phyloP scores from a whole-genome alignment of 1,139 yeast genomes.

The Sugiyamaella novakii region DNA sequence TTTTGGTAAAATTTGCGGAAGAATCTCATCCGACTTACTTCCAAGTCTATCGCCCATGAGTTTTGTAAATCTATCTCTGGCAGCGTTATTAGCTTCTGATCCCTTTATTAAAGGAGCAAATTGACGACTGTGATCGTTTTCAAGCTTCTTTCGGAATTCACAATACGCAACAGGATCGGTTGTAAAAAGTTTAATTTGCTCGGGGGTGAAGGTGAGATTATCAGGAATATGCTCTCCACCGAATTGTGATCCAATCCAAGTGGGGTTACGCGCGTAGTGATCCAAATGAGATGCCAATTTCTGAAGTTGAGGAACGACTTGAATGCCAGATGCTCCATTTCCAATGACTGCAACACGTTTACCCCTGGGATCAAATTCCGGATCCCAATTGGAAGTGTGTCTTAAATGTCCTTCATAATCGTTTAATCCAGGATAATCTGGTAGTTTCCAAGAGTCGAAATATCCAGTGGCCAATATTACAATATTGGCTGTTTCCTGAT shows the following conservation, averaged over 20 bases:
- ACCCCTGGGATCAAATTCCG: conserved; percentile 41
- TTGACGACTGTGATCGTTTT: conserved; percentile 19
- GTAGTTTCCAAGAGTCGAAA: conserved; percentile 38
- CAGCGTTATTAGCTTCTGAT: conserved; percentile 20
- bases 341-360: conserved; percentile 49
- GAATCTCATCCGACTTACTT: conserved; percentile 22
- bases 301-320: conserved; percentile 37
- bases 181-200: conserved; percentile 23
- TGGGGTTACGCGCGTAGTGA: conserved; percentile 26
- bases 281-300: conserved; percentile 25
- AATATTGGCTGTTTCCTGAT: conserved; percentile 38
- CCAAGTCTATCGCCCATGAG: conserved; percentile 25
- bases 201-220: conserved; percentile 18
- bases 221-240: conserved; percentile 22
- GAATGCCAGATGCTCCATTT: conserved; percentile 53
- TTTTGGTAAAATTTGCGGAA: conserved; percentile 25
- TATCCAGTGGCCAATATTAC: conserved; percentile 46
- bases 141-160: conserved; percentile 23
- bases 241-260: conserved; percentile 28
- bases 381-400: conserved; percentile 45
- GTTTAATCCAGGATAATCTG: conserved; percentile 34
- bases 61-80: conserved; percentile 15
- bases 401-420: conserved; percentile 49
- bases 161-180: conserved; percentile 22
- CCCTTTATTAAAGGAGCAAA: conserved; percentile 24